Percentiles rank a stretch among this genome's conserved stretches.
These are phyloP conservation scores for Dendrobium chrysotoxum DNA, from an alignment of 106 monocot genomes.

Conservation along the genomic window DNA sequence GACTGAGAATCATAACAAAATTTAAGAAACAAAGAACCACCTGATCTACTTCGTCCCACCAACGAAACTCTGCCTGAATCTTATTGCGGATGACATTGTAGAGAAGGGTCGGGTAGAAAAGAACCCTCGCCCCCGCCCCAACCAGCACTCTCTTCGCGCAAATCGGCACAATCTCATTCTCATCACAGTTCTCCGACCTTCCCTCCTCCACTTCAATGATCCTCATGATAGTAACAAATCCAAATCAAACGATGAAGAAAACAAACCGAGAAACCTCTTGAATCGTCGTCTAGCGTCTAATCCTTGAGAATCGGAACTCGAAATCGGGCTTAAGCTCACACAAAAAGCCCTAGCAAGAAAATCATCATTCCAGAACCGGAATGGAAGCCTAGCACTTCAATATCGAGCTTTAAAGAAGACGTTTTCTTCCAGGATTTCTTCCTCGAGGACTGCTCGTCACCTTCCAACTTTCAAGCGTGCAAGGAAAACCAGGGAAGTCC, in stretches of 20 bases:
- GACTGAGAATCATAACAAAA: neutral
- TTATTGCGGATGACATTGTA: slow-evolving; percentile 81
- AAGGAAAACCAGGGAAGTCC: neutral
- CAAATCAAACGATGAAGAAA: neutral
- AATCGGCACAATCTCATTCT: slow-evolving; percentile 11
- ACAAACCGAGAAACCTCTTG: neutral
- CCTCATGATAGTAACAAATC: slow-evolving; percentile 13
- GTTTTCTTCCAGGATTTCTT: neutral
- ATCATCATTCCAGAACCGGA: neutral
- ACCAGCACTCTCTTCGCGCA: slow-evolving; percentile 52
- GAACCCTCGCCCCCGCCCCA: slow-evolving; percentile 65
- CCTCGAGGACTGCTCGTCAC: neutral
- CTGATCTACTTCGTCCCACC: slow-evolving; percentile 90
- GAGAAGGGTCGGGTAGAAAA: slow-evolving; percentile 88
- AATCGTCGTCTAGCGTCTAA: neutral
- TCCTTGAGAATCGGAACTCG: neutral
- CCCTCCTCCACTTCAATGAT: slow-evolving; percentile 25
- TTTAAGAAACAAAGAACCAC: slow-evolving; percentile 15
- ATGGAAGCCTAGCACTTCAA: neutral
- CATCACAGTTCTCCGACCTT: slow-evolving; percentile 2
- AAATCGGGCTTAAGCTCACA: neutral
- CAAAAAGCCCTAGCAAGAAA: neutral
- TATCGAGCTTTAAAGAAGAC: neutral
- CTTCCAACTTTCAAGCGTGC: neutral
- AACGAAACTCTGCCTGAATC: slow-evolving; percentile 73